Evolutionary conservation across 257 asterid species (phyloP), one percentile per base, ranked within the genome.

Genomic region (Striga asiatica): DNA sequence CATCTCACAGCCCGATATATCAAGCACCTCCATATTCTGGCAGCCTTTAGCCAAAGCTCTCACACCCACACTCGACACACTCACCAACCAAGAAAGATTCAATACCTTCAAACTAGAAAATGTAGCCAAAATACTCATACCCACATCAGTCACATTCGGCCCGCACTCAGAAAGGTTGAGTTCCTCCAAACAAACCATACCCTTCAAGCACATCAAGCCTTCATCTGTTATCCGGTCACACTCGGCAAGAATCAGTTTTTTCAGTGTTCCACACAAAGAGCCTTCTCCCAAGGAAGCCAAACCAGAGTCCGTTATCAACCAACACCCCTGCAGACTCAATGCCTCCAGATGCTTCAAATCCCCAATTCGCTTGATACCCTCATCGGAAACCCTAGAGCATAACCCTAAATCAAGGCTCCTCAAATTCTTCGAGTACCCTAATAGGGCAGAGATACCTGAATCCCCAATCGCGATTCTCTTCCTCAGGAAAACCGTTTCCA

Each of bases 251-350:
- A 48, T 29, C 52, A 68, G 37, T 21, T 11, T 42, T 49, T 27
- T 68, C 47, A 73, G 54, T 2, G 60, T 39, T 7, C 20, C 55
- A 19, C 61, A 48, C 21, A 68, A 6, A 41, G 25, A 9, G 20
- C 64, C 72, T 25, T 50, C 10, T 14, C 60, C 54, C 28, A 73
- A 28, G 28, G 54, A 55, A 43, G 24, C 25, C 38, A 73, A 55
- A 18, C 78, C 78, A 8, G 0, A 2, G 22, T 68, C 66, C 0
- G 74, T 62, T 6, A 73, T 54, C 22, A 54, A 19, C 19, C 56
- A 60, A 65, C 70, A 73, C 24, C 75, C 69, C 24, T 51, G 61
- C 43, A 68, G 54, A 61, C 52, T 65, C 49, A 73, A 45, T 4
- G 6, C 17, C 48, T 54, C 66, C 70, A 73, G 60, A 16, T 35